These are phyloP conservation scores for Clitocybe nebularis DNA, from an alignment of 1,284 basidiomycete genomes.

Conservation along the genomic window DNA sequence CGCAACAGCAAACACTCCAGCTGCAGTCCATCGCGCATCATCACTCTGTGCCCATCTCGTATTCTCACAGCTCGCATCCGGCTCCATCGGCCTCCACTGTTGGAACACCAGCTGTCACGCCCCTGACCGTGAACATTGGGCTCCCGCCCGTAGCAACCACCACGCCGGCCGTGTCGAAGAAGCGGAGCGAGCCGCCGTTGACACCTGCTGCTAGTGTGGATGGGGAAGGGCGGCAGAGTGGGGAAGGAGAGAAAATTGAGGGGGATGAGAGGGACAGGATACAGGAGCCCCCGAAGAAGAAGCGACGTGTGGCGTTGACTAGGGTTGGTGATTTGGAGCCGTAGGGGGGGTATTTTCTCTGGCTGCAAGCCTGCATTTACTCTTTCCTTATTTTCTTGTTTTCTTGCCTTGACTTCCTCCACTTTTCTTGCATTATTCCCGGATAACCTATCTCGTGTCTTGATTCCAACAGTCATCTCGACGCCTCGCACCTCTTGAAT, in stretches of 20 bases:
- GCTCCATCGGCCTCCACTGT: conserved; percentile 34
- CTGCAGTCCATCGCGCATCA: conserved; percentile 84
- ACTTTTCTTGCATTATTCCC: background rate
- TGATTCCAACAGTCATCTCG: too few species aligned
- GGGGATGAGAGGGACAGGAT: conserved; percentile 19
- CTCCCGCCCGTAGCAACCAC: conserved; percentile 38
- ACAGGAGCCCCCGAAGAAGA: conserved; percentile 78
- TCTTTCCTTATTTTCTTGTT: background rate
- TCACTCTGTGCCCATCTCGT: conserved; percentile 62
- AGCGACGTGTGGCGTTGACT: conserved; percentile 80
- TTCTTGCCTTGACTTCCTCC: background rate
- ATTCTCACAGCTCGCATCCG: conserved; percentile 29
- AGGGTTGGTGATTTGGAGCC: conserved; percentile 58
- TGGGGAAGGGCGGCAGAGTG: conserved; percentile 20
- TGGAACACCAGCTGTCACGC: conserved; percentile 25
- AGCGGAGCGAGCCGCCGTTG: conserved; percentile 49
- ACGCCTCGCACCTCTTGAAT: too few species aligned
- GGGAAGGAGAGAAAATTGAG: conserved; percentile 16
- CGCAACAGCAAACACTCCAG: conserved; percentile 84
- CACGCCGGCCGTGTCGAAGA: conserved; percentile 45
- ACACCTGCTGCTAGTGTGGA: conserved; percentile 50
- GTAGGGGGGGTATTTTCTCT: conserved; percentile 10
- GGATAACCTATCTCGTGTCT: too few species aligned
- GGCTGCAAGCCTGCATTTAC: background rate
- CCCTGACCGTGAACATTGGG: conserved; percentile 19